These are phyloP conservation scores for Colletotrichum coccodes DNA, from an alignment of 2,329 filamentous ascomycete genomes.

Conservation along the genomic window DNA sequence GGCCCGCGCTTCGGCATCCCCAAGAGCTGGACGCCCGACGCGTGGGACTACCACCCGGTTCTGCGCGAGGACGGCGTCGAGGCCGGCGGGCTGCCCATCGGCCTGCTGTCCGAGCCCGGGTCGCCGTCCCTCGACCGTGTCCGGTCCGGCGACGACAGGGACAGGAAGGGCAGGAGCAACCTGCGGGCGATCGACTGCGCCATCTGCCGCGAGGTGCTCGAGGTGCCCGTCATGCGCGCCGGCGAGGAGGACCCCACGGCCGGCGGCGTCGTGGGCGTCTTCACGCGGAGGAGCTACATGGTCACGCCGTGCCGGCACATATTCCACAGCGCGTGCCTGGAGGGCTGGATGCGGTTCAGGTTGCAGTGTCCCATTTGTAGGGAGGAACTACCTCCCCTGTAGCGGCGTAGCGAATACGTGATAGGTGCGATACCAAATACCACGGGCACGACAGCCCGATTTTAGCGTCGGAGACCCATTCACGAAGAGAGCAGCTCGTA, in stretches of 20 bases:
- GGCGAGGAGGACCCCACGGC: conserved; percentile 60
- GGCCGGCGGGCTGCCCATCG: conserved; percentile 83
- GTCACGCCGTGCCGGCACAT: conserved; percentile 97
- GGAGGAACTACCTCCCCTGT: conserved; percentile 87
- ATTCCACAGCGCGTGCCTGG: conserved; percentile 90
- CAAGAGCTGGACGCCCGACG: conserved; percentile 73
- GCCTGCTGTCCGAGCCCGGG: conserved; percentile 59
- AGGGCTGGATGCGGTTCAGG: conserved; percentile 95
- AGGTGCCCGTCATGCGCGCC: conserved; percentile 82
- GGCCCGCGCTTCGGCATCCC: conserved; percentile 90
- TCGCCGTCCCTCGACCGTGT: conserved; percentile 42
- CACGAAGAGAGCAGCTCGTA: no score
- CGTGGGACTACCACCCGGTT: conserved; percentile 95
- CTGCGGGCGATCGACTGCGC: conserved; percentile 83
- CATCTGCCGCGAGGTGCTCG: conserved; percentile 91
- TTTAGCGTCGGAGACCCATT: no score
- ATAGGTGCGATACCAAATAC: neutral
- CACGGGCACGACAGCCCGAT: no score
- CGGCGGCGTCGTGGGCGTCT: conserved; percentile 71
- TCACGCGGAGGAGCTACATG: conserved; percentile 91
- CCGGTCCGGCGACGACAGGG: conserved; percentile 45
- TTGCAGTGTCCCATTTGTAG: conserved; percentile 96
- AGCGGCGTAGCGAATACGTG: neutral
- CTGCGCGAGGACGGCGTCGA: conserved; percentile 85
- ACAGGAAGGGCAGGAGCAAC: conserved; percentile 41